These are phyloP conservation scores for Sapria himalayana DNA, from an alignment of 345 rosid genomes.

Conservation along the genomic window DNA sequence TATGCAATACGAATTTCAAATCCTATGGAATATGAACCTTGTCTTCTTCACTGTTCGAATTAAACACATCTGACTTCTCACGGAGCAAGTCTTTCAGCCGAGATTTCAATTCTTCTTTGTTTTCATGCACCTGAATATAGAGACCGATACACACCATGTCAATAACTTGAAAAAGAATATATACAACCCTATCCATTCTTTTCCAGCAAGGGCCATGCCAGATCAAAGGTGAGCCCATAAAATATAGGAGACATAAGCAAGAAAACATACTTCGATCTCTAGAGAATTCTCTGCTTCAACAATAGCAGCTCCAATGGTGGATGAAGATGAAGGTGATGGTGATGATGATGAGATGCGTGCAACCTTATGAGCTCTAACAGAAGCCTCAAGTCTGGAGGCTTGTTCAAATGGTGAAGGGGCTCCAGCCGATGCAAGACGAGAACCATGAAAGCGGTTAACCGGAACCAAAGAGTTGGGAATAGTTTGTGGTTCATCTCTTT, in stretches of 20 bases:
- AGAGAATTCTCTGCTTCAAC: constrained; percentile 53
- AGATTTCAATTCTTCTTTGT: constrained; percentile 42
- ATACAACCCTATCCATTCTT: constrained; percentile 19
- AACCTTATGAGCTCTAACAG: constrained; percentile 22
- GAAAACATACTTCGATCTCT: constrained; percentile 66
- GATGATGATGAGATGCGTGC: constrained; percentile 24
- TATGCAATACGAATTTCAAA: too few species aligned
- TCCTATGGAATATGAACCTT: constrained; percentile 25
- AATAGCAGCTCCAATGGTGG: constrained; percentile 49
- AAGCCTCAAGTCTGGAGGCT: constrained; percentile 6
- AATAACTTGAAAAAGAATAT: constrained; percentile 3
- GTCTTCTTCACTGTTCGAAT: constrained; percentile 43
- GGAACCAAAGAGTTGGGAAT: constrained; percentile 53
- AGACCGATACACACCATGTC: not conserved
- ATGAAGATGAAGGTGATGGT: too few species aligned
- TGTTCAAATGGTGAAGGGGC: constrained; percentile 41
- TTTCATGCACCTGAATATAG: constrained; percentile 30
- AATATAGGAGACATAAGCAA: constrained; percentile 20
- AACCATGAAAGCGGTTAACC: constrained; percentile 47
- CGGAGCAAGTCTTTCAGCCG: constrained; percentile 53
- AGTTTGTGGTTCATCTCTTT: constrained; percentile 32
- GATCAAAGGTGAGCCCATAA: constrained; percentile 17
- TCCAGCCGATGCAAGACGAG: constrained; percentile 84
- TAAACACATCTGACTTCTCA: constrained; percentile 53
- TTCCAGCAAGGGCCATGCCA: constrained; percentile 30